Evolutionary conservation across 371 early-diverging fungal genomes (phyloP), one percentile per base, ranked within the genome.

Genomic region (Haplosporangium sp.): DNA sequence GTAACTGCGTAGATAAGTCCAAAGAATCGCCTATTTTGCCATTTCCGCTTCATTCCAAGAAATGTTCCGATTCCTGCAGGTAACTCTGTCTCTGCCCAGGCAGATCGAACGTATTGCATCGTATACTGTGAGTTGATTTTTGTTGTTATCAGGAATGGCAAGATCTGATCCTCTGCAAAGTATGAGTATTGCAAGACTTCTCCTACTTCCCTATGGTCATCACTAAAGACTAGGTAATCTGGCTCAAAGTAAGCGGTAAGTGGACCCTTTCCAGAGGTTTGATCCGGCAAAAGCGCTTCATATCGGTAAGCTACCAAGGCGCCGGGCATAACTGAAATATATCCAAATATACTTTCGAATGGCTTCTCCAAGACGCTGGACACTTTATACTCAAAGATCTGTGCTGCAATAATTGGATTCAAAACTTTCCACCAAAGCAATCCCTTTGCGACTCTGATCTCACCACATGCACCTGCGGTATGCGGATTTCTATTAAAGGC

Each of bases 21-120:
- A 89, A 97, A 97, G 88, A 96, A 95, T 0, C 95, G 93, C 19
- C 98, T 96, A 83, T 97, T 97, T 56, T 97, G 87, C 98, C 98
- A 97, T 63, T 98, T 90, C 61, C 97, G 93, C 73, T 97, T 93
- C 86, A 97, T 96, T 9, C 94, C 93, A 59, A 97, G 90, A 58
- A 97, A 94, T 69, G 95, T 94, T 20, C 92, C 87, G 44, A 96
- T 87, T 4, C 69, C 72, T 10, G 50, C 62, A 11, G 82, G 82
- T 1, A 81, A 65, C 47, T 81, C 82, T 2, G 82, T 81, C 45
- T 81, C 82, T 1, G 82, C 82, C 82, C 82, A 81, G 6, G 82
- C 82, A 0, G 82, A 81, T 13, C 72, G 68, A 13, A 81, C 82
- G 17, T 72, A 81, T 53, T 81, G 75, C 82, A 81, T 81, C 19